A percentile compares a stretch with the other conserved stretches of the same genome.
Conservation (phyloP, 768 basidiomycete species). For the Hirschioporus abietinus region DNA sequence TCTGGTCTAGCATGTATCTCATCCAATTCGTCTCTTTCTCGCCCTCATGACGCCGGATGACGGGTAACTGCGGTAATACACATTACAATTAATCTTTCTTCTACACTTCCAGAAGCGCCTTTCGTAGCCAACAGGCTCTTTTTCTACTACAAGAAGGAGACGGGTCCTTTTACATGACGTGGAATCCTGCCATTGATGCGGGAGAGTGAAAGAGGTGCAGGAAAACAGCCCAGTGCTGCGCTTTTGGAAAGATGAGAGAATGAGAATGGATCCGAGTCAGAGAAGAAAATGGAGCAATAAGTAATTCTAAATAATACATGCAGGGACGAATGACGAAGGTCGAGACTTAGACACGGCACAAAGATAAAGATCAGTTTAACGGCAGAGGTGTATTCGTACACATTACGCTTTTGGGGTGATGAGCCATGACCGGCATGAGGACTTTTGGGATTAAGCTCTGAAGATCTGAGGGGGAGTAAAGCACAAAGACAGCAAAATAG, state of each 20-base stretch:
- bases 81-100: neutral
- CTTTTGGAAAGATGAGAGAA: neutral
- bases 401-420: neutral
- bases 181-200: neutral
- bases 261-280: no score
- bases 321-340: neutral
- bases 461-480: neutral
- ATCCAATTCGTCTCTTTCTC: neutral
- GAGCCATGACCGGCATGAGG: neutral
- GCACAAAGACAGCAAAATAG: neutral
- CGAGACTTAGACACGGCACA: neutral
- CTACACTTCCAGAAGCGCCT: neutral
- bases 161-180: neutral
- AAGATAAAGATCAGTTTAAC: neutral
- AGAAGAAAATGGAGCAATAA: neutral
- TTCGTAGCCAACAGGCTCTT: neutral
- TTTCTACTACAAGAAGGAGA: neutral
- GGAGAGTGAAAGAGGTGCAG: neutral
- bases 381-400: neutral
- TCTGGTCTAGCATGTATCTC: neutral
- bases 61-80: neutral
- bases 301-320: slow-evolving; percentile 1
- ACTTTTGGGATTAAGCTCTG: neutral
- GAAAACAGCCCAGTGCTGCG: neutral
- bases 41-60: neutral